These are phyloP conservation scores for Pseudophaeomoniella oleicola DNA, from an alignment of 2,329 filamentous ascomycete genomes.

Conservation along the genomic window DNA sequence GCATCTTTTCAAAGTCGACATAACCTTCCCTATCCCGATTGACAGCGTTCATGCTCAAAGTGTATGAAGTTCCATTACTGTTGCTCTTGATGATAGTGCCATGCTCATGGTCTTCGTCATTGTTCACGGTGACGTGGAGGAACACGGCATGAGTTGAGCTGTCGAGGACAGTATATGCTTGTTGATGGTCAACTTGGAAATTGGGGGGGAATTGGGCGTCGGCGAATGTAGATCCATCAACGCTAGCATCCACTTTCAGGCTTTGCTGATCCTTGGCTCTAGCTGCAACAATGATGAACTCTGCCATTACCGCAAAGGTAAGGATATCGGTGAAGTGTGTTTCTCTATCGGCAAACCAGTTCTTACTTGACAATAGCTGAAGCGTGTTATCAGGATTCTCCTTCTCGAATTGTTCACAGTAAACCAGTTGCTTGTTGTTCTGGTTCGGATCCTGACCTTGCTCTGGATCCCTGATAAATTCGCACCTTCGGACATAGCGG, in stretches of 20 bases:
- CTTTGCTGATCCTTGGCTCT: slow-evolving; percentile 47
- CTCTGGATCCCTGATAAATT: slow-evolving; percentile 59
- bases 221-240: slow-evolving; percentile 73
- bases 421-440: slow-evolving; percentile 49
- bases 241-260: slow-evolving; percentile 64
- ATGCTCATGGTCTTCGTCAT: slow-evolving; percentile 48
- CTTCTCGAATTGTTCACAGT: slow-evolving; percentile 49
- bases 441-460: slow-evolving; percentile 24
- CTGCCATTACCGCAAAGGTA: slow-evolving; percentile 86
- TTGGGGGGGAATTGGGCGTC: slow-evolving; percentile 74
- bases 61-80: slow-evolving; percentile 92
- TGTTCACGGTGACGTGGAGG: slow-evolving; percentile 74
- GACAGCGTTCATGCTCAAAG: slow-evolving; percentile 65
- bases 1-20: slow-evolving; percentile 94
- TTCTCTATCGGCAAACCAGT: slow-evolving; percentile 56
- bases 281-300: slow-evolving; percentile 78
- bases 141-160: slow-evolving; percentile 92
- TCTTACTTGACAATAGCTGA: slow-evolving; percentile 60
- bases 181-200: slow-evolving; percentile 63
- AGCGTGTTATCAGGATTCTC: slow-evolving; percentile 48
- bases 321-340: slow-evolving; percentile 56
- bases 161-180: slow-evolving; percentile 83
- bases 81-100: slow-evolving; percentile 95
- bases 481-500: slow-evolving; percentile 64
- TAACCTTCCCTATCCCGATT: slow-evolving; percentile 65